A percentile compares a stretch with the other conserved stretches of the same genome.
These are phyloP conservation scores for Thielaviopsis punctulata DNA, from an alignment of 2,329 filamentous ascomycete species.

Conservation along the genomic window DNA sequence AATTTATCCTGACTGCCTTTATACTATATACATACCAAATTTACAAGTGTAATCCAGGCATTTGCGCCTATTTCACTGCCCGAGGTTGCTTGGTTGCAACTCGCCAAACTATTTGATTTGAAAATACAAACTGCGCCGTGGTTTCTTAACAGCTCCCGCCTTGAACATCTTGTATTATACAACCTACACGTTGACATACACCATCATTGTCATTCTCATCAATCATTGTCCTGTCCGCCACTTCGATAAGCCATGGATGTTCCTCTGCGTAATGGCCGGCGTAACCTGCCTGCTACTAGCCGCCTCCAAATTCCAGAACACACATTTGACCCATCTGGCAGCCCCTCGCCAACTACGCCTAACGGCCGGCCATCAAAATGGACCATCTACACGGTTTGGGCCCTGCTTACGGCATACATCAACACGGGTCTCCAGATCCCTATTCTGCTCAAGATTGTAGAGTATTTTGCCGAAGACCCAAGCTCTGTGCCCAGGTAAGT, in stretches of 20 bases:
- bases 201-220: background rate
- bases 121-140: too few species aligned
- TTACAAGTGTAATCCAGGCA: too few species aligned
- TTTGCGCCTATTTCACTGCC: too few species aligned
- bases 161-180: too few species aligned
- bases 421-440: slow-evolving; percentile 34
- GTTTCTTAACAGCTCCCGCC: too few species aligned
- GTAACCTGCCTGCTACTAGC: background rate
- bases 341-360: slow-evolving; percentile 16
- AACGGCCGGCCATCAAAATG: slow-evolving; percentile 39
- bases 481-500: slow-evolving; percentile 12
- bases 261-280: background rate
- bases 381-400: slow-evolving; percentile 34
- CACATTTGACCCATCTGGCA: slow-evolving; percentile 15
- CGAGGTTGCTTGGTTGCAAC: too few species aligned
- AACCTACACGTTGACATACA: too few species aligned
- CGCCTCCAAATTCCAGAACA: background rate
- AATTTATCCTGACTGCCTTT: too few species aligned
- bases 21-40: too few species aligned
- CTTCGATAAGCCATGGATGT: background rate
- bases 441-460: slow-evolving; percentile 10
- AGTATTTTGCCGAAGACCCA: slow-evolving; percentile 8
- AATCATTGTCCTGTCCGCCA: background rate
- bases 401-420: slow-evolving; percentile 37
- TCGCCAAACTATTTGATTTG: too few species aligned